phyloP scores from a whole-genome alignment of 805 yeast species.

The Dipodascus geniculatus region DNA sequence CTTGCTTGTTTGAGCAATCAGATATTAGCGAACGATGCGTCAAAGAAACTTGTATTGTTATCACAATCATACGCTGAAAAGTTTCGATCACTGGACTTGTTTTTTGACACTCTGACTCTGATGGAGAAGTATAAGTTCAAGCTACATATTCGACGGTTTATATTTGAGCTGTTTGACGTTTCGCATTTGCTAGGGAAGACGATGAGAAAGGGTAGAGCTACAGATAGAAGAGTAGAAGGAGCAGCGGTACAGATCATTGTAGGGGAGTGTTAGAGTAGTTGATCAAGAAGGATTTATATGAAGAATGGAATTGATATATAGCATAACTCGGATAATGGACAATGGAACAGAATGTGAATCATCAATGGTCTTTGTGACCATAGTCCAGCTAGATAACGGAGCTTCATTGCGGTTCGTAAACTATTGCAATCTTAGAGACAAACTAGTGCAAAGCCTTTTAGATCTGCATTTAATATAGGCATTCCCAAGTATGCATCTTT shows the following conservation, averaged over 20 bases:
- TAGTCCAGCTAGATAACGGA: not conserved
- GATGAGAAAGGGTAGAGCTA: constrained; percentile 22
- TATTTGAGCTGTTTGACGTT: constrained; percentile 53
- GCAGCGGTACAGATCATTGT: too few relatives aligned
- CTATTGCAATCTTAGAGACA: too few relatives aligned
- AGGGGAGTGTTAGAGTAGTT: too few relatives aligned
- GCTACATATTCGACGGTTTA: constrained; percentile 48
- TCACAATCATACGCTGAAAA: constrained; percentile 38
- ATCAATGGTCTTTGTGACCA: not conserved
- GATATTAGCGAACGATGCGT: constrained; percentile 40
- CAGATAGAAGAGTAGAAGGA: not conserved
- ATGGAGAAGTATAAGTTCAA: constrained; percentile 50
- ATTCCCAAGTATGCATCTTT: not conserved
- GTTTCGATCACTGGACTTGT: constrained; percentile 45
- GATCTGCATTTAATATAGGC: not conserved
- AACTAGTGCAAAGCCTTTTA: not conserved
- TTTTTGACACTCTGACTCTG: constrained; percentile 38
- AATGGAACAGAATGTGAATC: too few relatives aligned
- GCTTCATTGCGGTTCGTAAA: not conserved
- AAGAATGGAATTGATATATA: too few relatives aligned
- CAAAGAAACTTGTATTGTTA: constrained; percentile 43
- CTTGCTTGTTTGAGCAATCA: constrained; percentile 49
- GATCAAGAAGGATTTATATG: too few relatives aligned
- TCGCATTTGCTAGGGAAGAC: constrained; percentile 40
- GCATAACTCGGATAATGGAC: too few relatives aligned